These are phyloP conservation scores for Leccinum subrobustum DNA, from an alignment of 1,284 basidiomycete species.

Conservation along the genomic window DNA sequence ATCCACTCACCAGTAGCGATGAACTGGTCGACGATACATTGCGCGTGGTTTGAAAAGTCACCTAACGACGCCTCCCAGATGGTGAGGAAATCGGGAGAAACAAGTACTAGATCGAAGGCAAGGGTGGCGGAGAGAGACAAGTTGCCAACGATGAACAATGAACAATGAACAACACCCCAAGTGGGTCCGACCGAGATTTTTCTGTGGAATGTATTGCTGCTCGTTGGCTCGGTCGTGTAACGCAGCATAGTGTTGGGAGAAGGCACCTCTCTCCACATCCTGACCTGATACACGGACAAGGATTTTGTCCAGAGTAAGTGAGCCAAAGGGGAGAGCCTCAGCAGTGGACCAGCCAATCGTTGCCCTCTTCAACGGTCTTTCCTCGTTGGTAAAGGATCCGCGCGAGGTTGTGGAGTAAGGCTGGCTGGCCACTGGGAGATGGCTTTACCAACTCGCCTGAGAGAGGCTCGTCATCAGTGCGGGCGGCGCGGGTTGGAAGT, in stretches of 20 bases:
- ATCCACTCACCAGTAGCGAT: slow-evolving; percentile 97
- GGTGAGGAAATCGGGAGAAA: slow-evolving; percentile 90
- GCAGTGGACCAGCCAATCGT: slow-evolving; percentile 99
- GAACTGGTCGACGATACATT: slow-evolving; percentile 99
- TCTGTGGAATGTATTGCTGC: slow-evolving; percentile 85
- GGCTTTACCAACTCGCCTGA: slow-evolving; percentile 84
- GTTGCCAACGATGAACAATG: slow-evolving; percentile 92
- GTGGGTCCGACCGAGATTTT: slow-evolving; percentile 59
- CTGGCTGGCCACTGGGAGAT: slow-evolving; percentile 84
- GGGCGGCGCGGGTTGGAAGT: slow-evolving; percentile 87
- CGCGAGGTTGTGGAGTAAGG: slow-evolving; percentile 87
- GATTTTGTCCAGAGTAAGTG: slow-evolving; percentile 88
- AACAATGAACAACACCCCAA: slow-evolving; percentile 30
- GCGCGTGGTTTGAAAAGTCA: slow-evolving; percentile 97
- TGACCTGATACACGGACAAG: slow-evolving; percentile 97
- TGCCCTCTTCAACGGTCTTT: slow-evolving; percentile 89
- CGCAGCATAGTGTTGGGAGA: slow-evolving; percentile 97
- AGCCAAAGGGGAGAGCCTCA: slow-evolving; percentile 95
- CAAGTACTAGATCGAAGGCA: slow-evolving; percentile 97
- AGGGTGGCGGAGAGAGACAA: slow-evolving; percentile 94
- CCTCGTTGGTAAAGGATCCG: slow-evolving; percentile 89
- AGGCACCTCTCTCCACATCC: slow-evolving; percentile 98
- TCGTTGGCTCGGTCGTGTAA: slow-evolving; percentile 96
- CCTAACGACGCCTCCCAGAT: slow-evolving; percentile 99
- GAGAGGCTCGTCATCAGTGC: slow-evolving; percentile 72